Conservation (phyloP, 202 grass and related monocot genomes). For the Setaria viridis region DNA sequence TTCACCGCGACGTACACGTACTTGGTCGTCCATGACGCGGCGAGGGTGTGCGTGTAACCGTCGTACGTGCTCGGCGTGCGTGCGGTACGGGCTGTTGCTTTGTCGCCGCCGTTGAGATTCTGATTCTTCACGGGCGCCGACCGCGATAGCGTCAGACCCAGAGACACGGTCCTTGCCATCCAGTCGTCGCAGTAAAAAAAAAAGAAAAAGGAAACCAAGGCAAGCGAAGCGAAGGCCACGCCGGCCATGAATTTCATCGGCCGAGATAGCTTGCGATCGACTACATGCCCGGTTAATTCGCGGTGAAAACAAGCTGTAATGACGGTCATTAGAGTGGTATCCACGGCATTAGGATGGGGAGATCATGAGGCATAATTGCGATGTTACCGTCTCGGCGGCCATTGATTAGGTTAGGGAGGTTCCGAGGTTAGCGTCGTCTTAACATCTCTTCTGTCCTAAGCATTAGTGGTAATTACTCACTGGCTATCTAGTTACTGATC, state of each 20-base stretch:
- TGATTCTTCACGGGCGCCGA: conserved; percentile 25
- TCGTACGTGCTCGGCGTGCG: conserved; percentile 21
- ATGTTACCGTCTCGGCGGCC: background rate
- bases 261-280: background rate
- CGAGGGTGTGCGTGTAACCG: background rate
- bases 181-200: background rate
- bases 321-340: conserved; percentile 11
- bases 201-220: background rate
- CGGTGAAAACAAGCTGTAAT: background rate
- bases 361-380: background rate
- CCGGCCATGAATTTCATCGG: too few species aligned
- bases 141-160: background rate
- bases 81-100: background rate
- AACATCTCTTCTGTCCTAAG: background rate
- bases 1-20: background rate
- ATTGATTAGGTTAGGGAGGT: background rate
- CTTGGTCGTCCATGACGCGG: too few species aligned
- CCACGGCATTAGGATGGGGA: background rate
- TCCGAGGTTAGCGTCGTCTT: background rate
- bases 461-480: background rate
- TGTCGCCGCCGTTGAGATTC: background rate
- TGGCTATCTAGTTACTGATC: background rate
- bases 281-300: background rate
- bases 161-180: too few species aligned
- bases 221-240: too few species aligned